A percentile compares a stretch with the other conserved stretches of the same genome.
Evolutionary conservation across 176 grass and related monocot genomes (phyloP).

Genomic region (Urochloa ruziziensis): DNA sequence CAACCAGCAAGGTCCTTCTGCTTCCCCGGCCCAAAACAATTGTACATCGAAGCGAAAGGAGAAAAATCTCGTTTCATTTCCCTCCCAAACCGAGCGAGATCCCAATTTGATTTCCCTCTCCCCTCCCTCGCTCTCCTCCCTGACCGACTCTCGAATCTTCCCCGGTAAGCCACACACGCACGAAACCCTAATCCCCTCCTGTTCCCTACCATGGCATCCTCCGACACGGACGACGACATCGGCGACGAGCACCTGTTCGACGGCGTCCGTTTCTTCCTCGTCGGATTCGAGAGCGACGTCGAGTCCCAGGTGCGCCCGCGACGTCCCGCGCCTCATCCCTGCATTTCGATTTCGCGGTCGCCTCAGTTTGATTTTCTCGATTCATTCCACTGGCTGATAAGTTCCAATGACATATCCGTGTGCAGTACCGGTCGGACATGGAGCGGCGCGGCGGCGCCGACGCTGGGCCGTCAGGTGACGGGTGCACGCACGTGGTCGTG

Average conservation of each 20-base stretch:
- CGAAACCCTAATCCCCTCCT: conserved; percentile 3
- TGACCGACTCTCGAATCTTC: conserved; percentile 3
- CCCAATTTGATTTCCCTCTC: conserved; percentile 18
- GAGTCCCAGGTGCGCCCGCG: conserved; percentile 60
- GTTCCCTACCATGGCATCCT: conserved; percentile 44
- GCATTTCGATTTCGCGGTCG: background rate
- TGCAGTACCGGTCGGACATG: conserved; percentile 78
- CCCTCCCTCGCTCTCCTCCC: too few relatives aligned
- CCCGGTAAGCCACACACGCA: background rate
- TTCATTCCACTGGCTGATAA: background rate
- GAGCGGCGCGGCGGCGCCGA: conserved; percentile 61
- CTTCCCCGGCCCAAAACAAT: too few relatives aligned
- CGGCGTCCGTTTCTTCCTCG: conserved; percentile 68
- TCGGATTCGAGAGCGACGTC: conserved; percentile 65
- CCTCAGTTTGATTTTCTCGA: background rate
- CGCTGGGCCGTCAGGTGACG: conserved; percentile 40
- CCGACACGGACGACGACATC: conserved; percentile 20
- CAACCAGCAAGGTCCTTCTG: too few relatives aligned
- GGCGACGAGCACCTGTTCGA: conserved; percentile 54
- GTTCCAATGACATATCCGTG: background rate
- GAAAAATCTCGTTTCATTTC: background rate
- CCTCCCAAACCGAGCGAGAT: background rate
- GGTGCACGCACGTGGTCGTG: conserved; percentile 74
- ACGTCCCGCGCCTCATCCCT: background rate
- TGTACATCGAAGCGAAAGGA: too few relatives aligned